Evolutionary conservation across 495 filamentous ascomycete genomes (phyloP).

Genomic region (Aspergillus mulundensis): DNA sequence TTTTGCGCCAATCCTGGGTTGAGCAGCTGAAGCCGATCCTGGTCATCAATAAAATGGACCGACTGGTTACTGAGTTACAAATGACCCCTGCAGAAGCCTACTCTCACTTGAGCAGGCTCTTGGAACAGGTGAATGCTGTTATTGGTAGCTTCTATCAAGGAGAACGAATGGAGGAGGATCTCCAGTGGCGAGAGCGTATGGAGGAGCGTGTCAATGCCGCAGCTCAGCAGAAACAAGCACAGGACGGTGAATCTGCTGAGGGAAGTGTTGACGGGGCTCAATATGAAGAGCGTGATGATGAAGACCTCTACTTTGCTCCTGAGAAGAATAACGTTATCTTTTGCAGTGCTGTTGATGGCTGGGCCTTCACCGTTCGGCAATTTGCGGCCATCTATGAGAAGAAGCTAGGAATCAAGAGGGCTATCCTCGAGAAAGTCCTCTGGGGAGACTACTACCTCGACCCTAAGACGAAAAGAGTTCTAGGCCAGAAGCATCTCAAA

Average conservation of each 20-base stretch:
- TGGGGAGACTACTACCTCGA: conserved; percentile 98
- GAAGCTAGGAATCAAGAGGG: conserved; percentile 91
- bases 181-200: conserved; percentile 91
- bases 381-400: conserved; percentile 94
- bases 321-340: conserved; percentile 99
- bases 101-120: conserved; percentile 78
- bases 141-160: conserved; percentile 97
- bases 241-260: conserved; percentile 49
- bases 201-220: conserved; percentile 70
- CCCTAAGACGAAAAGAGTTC: conserved; percentile 91
- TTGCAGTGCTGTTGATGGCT: conserved; percentile 93
- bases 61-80: conserved; percentile 85
- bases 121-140: conserved; percentile 96
- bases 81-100: conserved; percentile 90
- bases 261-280: conserved; percentile 42
- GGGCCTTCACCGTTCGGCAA: conserved; percentile 94
- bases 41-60: conserved; percentile 97
- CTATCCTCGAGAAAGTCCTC: conserved; percentile 86
- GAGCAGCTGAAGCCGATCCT: conserved; percentile 93
- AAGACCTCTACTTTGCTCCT: conserved; percentile 95
- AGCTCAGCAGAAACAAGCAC: conserved; percentile 37
- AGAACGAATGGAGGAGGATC: conserved; percentile 97
- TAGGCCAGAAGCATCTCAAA: conserved; percentile 89
- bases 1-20: conserved; percentile 90
- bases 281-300: conserved; percentile 91